phyloP scores from a whole-genome alignment of 768 basidiomycete genomes.

The Cyclocybe aegerita region DNA sequence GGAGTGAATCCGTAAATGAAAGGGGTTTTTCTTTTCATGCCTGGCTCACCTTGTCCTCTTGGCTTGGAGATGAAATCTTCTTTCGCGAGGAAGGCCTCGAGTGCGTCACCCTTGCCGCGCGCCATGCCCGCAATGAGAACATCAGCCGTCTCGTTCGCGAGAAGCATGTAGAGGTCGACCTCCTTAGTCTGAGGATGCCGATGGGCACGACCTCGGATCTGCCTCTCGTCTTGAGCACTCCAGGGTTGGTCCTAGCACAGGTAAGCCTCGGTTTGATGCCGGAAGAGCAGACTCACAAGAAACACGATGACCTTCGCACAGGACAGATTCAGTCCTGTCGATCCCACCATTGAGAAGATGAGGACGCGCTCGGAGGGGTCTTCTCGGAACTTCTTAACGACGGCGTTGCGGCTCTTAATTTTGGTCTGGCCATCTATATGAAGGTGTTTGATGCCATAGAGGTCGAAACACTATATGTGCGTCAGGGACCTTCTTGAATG shows the following conservation, averaged over 20 bases:
- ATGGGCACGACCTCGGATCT: constrained; percentile 24
- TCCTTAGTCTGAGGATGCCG: constrained; percentile 24
- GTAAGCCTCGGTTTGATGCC: background rate
- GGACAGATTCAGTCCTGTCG: constrained; percentile 10
- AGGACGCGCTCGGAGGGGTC: background rate
- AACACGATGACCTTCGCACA: constrained; percentile 8
- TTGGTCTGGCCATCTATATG: constrained; percentile 10
- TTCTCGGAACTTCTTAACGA: constrained; percentile 2
- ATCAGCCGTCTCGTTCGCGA: constrained; percentile 23
- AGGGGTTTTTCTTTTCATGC: too few relatives aligned
- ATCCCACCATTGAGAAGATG: constrained; percentile 9
- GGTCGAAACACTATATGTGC: background rate
- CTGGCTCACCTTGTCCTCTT: too few relatives aligned
- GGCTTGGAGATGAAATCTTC: too few relatives aligned
- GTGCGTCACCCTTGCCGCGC: constrained; percentile 21
- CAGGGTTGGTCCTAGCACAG: constrained; percentile 26
- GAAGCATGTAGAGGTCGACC: constrained; percentile 20
- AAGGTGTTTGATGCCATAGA: constrained; percentile 7
- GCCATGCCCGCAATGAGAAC: constrained; percentile 19
- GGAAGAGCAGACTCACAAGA: constrained; percentile 5
- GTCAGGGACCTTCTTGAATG: too few relatives aligned
- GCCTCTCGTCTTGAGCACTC: constrained; percentile 25
- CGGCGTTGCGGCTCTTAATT: constrained; percentile 3
- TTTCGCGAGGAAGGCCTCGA: constrained; percentile 21
- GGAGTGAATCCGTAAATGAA: too few relatives aligned